Percentiles rank a stretch among this genome's conserved stretches.
Conservation (phyloP, 2,329 filamentous ascomycete genomes). For the Acephala macrosclerotiorum region DNA sequence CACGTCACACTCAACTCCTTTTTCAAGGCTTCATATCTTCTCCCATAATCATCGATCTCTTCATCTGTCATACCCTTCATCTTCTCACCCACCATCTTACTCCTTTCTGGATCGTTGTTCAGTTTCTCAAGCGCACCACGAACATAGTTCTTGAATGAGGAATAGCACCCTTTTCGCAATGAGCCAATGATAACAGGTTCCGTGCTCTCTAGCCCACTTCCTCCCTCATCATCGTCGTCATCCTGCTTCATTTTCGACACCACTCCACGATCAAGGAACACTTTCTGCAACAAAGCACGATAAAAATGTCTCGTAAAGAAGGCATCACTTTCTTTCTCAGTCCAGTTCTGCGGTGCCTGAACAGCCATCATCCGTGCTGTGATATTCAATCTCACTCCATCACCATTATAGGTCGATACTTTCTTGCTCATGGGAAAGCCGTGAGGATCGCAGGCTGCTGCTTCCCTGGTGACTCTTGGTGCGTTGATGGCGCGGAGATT, state of each 20-base stretch:
- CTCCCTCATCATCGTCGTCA: constrained; percentile 21
- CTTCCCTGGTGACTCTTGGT: constrained; percentile 70
- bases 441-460: constrained; percentile 80
- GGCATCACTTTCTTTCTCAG: constrained; percentile 75
- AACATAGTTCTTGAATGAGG: constrained; percentile 77
- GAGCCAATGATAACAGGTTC: constrained; percentile 88
- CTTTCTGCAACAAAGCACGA: constrained; percentile 85
- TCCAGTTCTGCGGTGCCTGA: constrained; percentile 95
- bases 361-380: constrained; percentile 98
- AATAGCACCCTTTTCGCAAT: constrained; percentile 80
- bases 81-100: constrained; percentile 67
- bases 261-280: constrained; percentile 87
- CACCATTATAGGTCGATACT: constrained; percentile 63
- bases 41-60: constrained; percentile 76
- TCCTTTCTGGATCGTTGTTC: constrained; percentile 63
- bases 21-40: constrained; percentile 68
- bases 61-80: constrained; percentile 76
- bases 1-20: constrained; percentile 88
- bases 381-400: constrained; percentile 86
- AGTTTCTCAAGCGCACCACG: constrained; percentile 83
- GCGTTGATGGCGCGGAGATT: constrained; percentile 71
- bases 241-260: constrained; percentile 60
- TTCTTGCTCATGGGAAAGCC: constrained; percentile 91
- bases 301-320: constrained; percentile 97
- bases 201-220: constrained; percentile 57